A percentile compares a stretch with the other conserved stretches of the same genome.
Evolutionary conservation across 495 filamentous ascomycete genomes (phyloP).

Genomic region (Penicillium bovifimosum): DNA sequence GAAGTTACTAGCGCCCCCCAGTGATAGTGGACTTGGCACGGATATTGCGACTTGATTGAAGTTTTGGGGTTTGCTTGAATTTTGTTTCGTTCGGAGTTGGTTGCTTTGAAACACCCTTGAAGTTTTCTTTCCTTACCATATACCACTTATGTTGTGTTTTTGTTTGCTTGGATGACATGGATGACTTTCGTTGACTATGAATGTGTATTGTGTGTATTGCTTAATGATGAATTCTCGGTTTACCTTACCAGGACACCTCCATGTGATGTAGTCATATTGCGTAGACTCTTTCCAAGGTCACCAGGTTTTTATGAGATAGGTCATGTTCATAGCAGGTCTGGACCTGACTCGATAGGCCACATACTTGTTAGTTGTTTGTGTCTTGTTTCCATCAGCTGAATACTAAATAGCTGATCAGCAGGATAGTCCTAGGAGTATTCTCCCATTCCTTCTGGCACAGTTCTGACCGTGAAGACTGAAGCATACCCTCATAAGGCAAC

Average conservation of each 20-base stretch:
- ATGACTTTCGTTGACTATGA: constrained; percentile 18
- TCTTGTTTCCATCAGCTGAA: not conserved
- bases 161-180: constrained; percentile 19
- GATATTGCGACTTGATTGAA: constrained; percentile 30
- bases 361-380: no score
- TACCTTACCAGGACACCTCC: not conserved
- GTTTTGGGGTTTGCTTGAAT: not conserved
- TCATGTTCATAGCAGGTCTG: not conserved
- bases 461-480: not conserved
- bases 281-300: not conserved
- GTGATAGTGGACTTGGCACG: constrained; percentile 42
- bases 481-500: no score
- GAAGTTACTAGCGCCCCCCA: constrained; percentile 31
- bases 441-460: no score
- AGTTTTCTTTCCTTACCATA: constrained; percentile 21
- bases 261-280: constrained; percentile 5
- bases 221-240: constrained; percentile 4
- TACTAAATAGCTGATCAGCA: no score
- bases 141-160: constrained; percentile 24
- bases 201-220: constrained; percentile 8
- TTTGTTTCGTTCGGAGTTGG: constrained; percentile 11
- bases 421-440: not conserved
- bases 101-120: constrained; percentile 2
- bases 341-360: not conserved
- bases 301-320: not conserved